Evolutionary conservation across 164 flowering plant genomes (phyloP).

Genomic region (Umbilicus rupestris): DNA sequence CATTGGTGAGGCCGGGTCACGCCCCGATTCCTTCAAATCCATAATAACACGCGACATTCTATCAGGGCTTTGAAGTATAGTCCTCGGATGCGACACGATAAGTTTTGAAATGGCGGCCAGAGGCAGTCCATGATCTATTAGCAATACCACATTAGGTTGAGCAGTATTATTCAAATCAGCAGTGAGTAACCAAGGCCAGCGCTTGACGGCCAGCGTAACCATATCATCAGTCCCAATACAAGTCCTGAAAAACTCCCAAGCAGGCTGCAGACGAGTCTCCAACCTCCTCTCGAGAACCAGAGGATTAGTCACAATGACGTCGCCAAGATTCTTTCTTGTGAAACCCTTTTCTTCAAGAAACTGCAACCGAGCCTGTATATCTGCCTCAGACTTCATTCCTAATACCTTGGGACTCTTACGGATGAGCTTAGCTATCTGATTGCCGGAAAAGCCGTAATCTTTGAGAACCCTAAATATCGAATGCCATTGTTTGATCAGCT

Average conservation of each 20-base stretch:
- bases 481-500: neutral
- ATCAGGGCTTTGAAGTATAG: neutral
- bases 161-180: neutral
- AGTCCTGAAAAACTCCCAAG: constrained; percentile 2
- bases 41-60: constrained; percentile 1
- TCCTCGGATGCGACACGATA: neutral
- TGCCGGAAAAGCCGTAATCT: constrained; percentile 1
- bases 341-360: constrained; percentile 10
- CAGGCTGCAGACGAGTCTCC: neutral
- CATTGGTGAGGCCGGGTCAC: constrained; percentile 3
- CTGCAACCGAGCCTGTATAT: constrained; percentile 4
- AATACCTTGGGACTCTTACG: neutral
- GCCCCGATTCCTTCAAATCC: constrained; percentile 3
- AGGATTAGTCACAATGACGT: constrained; percentile 2
- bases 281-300: constrained; percentile 1
- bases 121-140: constrained; percentile 10
- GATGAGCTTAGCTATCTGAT: neutral
- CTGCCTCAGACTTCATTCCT: neutral
- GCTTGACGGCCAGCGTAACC: neutral
- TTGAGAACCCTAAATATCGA: neutral
- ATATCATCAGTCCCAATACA: constrained; percentile 7
- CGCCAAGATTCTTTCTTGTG: neutral
- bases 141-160: neutral
- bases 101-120: neutral
- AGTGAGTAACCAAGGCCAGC: constrained; percentile 1